Base-by-base conservation (phyloP, 257 asterid species). In the Linderniella brevidens region DNA sequence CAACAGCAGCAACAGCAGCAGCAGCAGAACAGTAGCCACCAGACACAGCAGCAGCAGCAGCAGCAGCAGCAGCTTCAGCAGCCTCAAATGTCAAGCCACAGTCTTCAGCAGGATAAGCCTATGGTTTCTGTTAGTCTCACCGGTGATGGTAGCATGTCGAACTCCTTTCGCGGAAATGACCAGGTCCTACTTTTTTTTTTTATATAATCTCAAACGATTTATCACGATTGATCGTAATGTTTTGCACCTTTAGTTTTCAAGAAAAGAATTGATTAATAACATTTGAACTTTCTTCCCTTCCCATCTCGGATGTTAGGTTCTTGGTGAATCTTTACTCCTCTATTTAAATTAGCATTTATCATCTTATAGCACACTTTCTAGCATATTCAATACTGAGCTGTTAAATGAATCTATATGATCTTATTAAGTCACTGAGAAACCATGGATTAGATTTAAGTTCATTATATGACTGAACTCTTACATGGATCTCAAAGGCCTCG, bases 131-230 rank as follows among this genome's bases (percentile, higher is more conserved):
- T 82, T 38, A 74, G 69, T 57, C 82, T 70, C 35, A 58, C 85
- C 37, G 92, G 88, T 19, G 97, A 87, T 66, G 95, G 95, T 41
- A 73, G 83, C 82, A 68, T 80, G 73, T 76, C 97, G 4, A 87
- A 78, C 67, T 80, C 95, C 11, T 83, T 77, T 54, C 75, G 97
- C 17, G 79, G 80, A 50, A 80, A 78, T 55, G 97, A 87, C 37
- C 97, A 87, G 97, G 97, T 87, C 67, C 60, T 19, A 8, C 11
- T 4, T 4, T 56, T 37, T n/a, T 36, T 45, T 3, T 29, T 35
- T 15, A 20, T 13, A 19, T 39, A 13, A 38, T 29, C 38, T 19
- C 1, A 9, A 17, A 12, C 25, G 29, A 35, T 41, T 39, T 17
- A 4, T 40, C 3, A 4, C 3, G 11, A 36, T 6, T 36, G 7